Evolutionary conservation across 1,284 basidiomycete species (phyloP), one percentile per base, ranked within the genome.

Genomic region (Austroboletus olivaceoglutinosus): DNA sequence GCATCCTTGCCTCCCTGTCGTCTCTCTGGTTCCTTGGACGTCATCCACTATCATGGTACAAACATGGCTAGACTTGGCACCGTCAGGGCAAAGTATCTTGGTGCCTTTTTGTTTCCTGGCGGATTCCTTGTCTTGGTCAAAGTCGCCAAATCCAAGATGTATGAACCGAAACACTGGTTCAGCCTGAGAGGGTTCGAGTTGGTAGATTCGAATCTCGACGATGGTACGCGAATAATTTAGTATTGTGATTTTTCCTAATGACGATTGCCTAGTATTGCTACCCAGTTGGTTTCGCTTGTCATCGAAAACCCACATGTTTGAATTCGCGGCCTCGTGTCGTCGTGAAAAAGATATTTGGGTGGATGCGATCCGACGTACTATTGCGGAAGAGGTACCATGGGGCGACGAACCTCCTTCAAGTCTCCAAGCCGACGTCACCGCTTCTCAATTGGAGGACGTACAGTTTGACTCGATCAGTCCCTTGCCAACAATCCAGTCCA

Each of bases 81-180:
- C 22, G 74, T 89, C 56, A 87, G 84, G 62, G 88, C 91, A 53
- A 91, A 89, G 66, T 94, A 95, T 67, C 76, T 92, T 18, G 93
- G 89, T 33, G 90, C 89, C 11, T 95, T 97, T 67, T 73, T 98
- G 42, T 98, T 93, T 64, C 72, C 80, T 12, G 91, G 91, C 15
- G 87, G 85, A 15, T 96, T 93, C 65, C 71, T 97, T 43, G 78
- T 96, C 37, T 73, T 98, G 34, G 90, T 85, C 60, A 97, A 96
- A 72, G 85, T 93, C 45, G 75, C 78, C 57, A 93, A 91, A 70
- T 78, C 83, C 41, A 89, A 81, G 66, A 75, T 76, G 22, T 97
- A 96, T 63, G 92, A 95, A 62, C 84, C 91, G 11, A 81, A 80
- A 51, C 88, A 94, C 65, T 97, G 91, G 88, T 86, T 97, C 60